Evolutionary conservation across 768 basidiomycete species (phyloP).

Genomic region (Hericium erinaceus): DNA sequence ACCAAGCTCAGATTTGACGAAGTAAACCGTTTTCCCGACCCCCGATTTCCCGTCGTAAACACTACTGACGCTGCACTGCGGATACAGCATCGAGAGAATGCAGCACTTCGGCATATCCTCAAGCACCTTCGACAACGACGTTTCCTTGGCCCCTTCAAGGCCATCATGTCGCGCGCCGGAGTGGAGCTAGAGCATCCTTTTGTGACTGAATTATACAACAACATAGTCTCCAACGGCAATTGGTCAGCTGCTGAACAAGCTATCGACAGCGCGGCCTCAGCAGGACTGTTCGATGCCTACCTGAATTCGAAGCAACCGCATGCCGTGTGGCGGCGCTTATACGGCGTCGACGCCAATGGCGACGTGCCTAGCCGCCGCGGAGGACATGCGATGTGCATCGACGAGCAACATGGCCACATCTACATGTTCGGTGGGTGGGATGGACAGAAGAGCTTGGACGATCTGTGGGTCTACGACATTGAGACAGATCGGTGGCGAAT

Average conservation of each 20-base stretch:
- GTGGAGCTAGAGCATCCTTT: constrained; percentile 63
- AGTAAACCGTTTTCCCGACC: constrained; percentile 29
- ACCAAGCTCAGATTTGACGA: constrained; percentile 49
- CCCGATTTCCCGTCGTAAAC: background rate
- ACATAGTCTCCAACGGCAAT: constrained; percentile 57
- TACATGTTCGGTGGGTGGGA: constrained; percentile 81
- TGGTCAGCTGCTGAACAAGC: constrained; percentile 51
- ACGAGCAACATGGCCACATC: constrained; percentile 47
- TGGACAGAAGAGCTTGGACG: constrained; percentile 61
- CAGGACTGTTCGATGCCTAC: constrained; percentile 55
- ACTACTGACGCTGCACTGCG: background rate
- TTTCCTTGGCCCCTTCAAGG: constrained; percentile 53
- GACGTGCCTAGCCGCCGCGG: constrained; percentile 61
- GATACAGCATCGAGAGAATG: constrained; percentile 54
- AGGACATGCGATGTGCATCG: constrained; percentile 79
- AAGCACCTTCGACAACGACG: constrained; percentile 74
- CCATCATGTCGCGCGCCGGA: constrained; percentile 45
- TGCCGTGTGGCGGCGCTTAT: constrained; percentile 51
- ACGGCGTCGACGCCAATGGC: constrained; percentile 52
- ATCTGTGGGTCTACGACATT: constrained; percentile 71
- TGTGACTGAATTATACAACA: constrained; percentile 53
- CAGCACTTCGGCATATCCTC: constrained; percentile 55
- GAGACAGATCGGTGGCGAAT: constrained; percentile 50
- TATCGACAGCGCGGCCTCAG: constrained; percentile 37
- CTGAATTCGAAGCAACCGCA: constrained; percentile 49